Percentiles rank a stretch among this genome's conserved stretches.
These are phyloP conservation scores for Clathrospora elynae DNA, from an alignment of 2,329 filamentous ascomycete species.

Conservation along the genomic window DNA sequence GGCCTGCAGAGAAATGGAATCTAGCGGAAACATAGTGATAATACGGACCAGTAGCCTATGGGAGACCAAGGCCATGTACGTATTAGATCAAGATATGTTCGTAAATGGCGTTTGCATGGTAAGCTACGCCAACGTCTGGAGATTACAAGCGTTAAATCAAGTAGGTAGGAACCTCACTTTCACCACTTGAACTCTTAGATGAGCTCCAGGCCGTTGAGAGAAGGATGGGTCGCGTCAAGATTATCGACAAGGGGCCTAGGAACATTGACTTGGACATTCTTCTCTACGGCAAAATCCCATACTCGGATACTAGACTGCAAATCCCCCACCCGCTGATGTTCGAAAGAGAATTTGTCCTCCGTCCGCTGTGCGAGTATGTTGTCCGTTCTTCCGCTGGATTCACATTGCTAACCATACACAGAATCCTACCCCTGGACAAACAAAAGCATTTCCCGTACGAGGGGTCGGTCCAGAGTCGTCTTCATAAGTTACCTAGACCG, in stretches of 20 bases:
- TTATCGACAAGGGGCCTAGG: constrained; percentile 89
- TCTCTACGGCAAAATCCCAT: constrained; percentile 70
- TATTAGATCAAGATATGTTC: constrained; percentile 84
- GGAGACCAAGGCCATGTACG: constrained; percentile 97
- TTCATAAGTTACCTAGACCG: constrained; percentile 41
- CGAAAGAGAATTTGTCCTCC: constrained; percentile 91
- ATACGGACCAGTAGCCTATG: constrained; percentile 84
- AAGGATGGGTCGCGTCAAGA: constrained; percentile 76
- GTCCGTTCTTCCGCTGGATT: background rate
- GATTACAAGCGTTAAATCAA: constrained; percentile 6
- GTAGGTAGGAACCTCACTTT: constrained; percentile 79
- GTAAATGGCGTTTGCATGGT: constrained; percentile 94
- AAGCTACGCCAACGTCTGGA: constrained; percentile 41
- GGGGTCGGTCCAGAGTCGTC: constrained; percentile 39
- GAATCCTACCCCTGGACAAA: constrained; percentile 34
- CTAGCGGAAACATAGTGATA: constrained; percentile 69
- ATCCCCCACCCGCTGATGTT: constrained; percentile 84
- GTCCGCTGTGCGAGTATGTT: constrained; percentile 77
- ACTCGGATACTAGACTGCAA: constrained; percentile 74
- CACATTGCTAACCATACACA: constrained; percentile 18
- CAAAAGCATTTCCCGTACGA: constrained; percentile 54
- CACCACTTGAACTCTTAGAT: constrained; percentile 77
- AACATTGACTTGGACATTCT: constrained; percentile 95
- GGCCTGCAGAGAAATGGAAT: constrained; percentile 79
- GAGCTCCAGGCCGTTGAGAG: constrained; percentile 83